phyloP scores from a whole-genome alignment of 2,329 filamentous ascomycete species.

The Scorias spongiosa region DNA sequence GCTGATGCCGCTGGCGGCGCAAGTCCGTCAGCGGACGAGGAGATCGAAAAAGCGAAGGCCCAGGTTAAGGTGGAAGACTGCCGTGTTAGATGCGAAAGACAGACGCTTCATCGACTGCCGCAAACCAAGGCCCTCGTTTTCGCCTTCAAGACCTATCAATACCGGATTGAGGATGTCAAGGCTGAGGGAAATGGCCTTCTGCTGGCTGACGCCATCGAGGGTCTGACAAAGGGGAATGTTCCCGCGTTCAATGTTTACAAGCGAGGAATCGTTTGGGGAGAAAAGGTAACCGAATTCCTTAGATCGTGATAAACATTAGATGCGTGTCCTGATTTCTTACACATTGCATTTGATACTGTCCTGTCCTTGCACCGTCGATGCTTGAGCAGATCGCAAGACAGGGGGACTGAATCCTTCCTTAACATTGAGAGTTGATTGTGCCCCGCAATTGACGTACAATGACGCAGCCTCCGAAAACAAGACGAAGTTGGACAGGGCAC shows the following conservation, averaged over 20 bases:
- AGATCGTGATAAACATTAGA: neutral
- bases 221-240: slow-evolving; percentile 40
- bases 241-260: slow-evolving; percentile 47
- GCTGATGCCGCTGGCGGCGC: slow-evolving; percentile 10
- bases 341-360: too few relatives aligned
- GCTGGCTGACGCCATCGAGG: slow-evolving; percentile 43
- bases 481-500: too few relatives aligned
- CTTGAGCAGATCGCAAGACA: too few relatives aligned
- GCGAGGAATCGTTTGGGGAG: slow-evolving; percentile 39
- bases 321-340: too few relatives aligned
- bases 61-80: slow-evolving; percentile 25
- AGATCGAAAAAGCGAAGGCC: slow-evolving; percentile 16
- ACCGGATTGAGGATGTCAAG: slow-evolving; percentile 39
- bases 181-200: slow-evolving; percentile 40
- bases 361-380: too few relatives aligned
- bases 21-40: slow-evolving; percentile 9
- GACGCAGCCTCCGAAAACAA: too few relatives aligned
- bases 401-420: too few relatives aligned
- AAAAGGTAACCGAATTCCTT: slow-evolving; percentile 38
- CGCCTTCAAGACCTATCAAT: slow-evolving; percentile 47
- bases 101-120: slow-evolving; percentile 46
- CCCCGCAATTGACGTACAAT: too few relatives aligned
- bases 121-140: slow-evolving; percentile 41
- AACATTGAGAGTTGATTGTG: too few relatives aligned
- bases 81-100: slow-evolving; percentile 41